Evolutionary conservation across 2,329 filamentous ascomycete species (phyloP).

Genomic region (Dothiorella sarmentorum): DNA sequence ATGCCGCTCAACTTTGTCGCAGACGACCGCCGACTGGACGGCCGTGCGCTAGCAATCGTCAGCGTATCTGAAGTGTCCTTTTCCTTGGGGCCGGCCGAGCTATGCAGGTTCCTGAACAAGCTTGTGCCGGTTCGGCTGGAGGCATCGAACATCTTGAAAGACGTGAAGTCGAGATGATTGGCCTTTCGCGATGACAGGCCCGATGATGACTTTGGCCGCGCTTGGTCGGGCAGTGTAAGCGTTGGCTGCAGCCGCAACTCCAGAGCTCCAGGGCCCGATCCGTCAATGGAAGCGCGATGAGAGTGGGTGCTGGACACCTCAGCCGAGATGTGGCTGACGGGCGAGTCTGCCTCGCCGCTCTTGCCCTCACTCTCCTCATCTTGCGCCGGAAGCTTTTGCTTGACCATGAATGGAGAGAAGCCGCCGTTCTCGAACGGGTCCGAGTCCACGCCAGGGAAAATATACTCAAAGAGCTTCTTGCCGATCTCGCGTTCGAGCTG

Average conservation of each 20-base stretch:
- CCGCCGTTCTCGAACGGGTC: slow-evolving; percentile 48
- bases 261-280: slow-evolving; percentile 66
- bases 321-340: slow-evolving; percentile 8
- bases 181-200: not conserved
- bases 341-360: slow-evolving; percentile 30
- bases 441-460: slow-evolving; percentile 78
- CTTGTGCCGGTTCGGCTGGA: slow-evolving; percentile 30
- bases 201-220: slow-evolving; percentile 28
- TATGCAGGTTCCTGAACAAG: slow-evolving; percentile 32
- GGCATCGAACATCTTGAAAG: slow-evolving; percentile 29
- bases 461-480: slow-evolving; percentile 92
- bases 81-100: slow-evolving; percentile 25
- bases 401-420: slow-evolving; percentile 61
- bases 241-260: slow-evolving; percentile 83
- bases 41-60: slow-evolving; percentile 25
- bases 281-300: slow-evolving; percentile 23
- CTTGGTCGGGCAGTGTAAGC: slow-evolving; percentile 53
- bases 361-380: slow-evolving; percentile 49
- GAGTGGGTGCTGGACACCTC: not conserved
- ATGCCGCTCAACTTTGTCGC: slow-evolving; percentile 27
- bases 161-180: not conserved
- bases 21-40: slow-evolving; percentile 29
- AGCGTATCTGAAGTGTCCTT: slow-evolving; percentile 18
- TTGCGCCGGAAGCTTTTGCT: slow-evolving; percentile 47
- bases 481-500: slow-evolving; percentile 91